Evolutionary conservation across 805 yeast species (phyloP), one percentile per base, ranked within the genome.

Genomic region (Nematodospora valgi): DNA sequence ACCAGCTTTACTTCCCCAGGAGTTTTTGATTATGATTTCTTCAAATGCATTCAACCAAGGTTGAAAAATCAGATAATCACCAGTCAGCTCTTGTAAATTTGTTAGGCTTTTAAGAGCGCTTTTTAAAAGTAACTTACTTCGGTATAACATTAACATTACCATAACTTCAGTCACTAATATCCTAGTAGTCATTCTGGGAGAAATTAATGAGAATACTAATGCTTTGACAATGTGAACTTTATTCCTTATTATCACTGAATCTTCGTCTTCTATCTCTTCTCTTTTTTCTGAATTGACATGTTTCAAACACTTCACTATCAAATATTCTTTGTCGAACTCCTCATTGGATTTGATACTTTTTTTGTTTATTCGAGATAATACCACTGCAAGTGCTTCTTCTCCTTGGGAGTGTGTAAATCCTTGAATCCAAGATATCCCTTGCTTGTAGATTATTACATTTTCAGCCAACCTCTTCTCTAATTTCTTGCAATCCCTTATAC

Each of bases 301-400:
- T 38, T 57, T 62, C 34, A 68, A 54, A 35, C 70, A 66, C 40
- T 51, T 58, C 8, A 68, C 62, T 22, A 67, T 66, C 14, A 48
- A 41, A 35, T 44, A 62, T 37, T 68, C 73, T 35, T 48, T 59
- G 34, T 66, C 71, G 24, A 67, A 62, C 37, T 65, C 72, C 20
- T 66, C 72, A 40, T 68, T 66, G 3, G 70, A 61, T 43, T 68
- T 68, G 41, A 66, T 65, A 38, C 67, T 61, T 40, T 65, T 62
- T 38, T 57, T 61, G 44, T 64, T 68, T 23, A 66, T 54, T 25
- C 68, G 49, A 3, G 62, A 48, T 16, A 68, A 53, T 10, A 62
- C 52, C 4, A 62, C 70, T 0, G 69, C 56, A 9, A 67, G 52
- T 0, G 72, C 72, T 3, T 66, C 56, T 37, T 67, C 72, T 13